A percentile compares a stretch with the other conserved stretches of the same genome.
Evolutionary conservation across 371 early-diverging fungal species (phyloP).

Genomic region (Syncephalastrum racemosum): DNA sequence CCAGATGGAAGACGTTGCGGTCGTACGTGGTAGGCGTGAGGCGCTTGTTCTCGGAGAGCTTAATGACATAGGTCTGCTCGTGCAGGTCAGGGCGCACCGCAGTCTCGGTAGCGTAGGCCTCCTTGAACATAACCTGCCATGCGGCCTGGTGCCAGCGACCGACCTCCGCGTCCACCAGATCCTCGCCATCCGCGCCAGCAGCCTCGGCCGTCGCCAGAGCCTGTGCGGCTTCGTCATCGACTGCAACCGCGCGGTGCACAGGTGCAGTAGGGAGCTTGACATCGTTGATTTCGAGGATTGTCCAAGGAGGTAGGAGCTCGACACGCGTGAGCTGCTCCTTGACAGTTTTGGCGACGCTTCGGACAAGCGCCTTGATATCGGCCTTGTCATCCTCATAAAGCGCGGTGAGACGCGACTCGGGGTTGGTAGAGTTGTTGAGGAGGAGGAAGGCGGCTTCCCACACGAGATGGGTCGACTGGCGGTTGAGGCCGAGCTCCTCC

Average conservation of each 20-base stretch:
- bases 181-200: slow-evolving; percentile 44
- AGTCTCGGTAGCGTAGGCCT: slow-evolving; percentile 63
- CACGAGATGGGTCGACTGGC: slow-evolving; percentile 45
- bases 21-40: slow-evolving; percentile 86
- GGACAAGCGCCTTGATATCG: slow-evolving; percentile 20
- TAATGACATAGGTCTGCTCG: slow-evolving; percentile 64
- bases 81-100: slow-evolving; percentile 66
- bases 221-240: slow-evolving; percentile 42
- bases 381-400: slow-evolving; percentile 34
- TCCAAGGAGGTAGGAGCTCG: slow-evolving; percentile 55
- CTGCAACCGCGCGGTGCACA: slow-evolving; percentile 35
- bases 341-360: slow-evolving; percentile 29
- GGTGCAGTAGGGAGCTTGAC: slow-evolving; percentile 31
- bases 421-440: slow-evolving; percentile 19
- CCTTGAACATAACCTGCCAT: slow-evolving; percentile 79
- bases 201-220: slow-evolving; percentile 21
- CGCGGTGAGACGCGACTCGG: slow-evolving; percentile 21
- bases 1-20: slow-evolving; percentile 94
- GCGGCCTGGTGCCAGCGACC: slow-evolving; percentile 64
- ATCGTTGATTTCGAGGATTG: slow-evolving; percentile 47
- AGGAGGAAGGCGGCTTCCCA: slow-evolving; percentile 64
- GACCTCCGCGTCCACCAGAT: slow-evolving; percentile 35
- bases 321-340: slow-evolving; percentile 29
- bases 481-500: slow-evolving; percentile 61
- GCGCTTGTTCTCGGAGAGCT: slow-evolving; percentile 74